phyloP scores from a whole-genome alignment of 23 red algal genomes.

The Gracilaria vermiculophylla region DNA sequence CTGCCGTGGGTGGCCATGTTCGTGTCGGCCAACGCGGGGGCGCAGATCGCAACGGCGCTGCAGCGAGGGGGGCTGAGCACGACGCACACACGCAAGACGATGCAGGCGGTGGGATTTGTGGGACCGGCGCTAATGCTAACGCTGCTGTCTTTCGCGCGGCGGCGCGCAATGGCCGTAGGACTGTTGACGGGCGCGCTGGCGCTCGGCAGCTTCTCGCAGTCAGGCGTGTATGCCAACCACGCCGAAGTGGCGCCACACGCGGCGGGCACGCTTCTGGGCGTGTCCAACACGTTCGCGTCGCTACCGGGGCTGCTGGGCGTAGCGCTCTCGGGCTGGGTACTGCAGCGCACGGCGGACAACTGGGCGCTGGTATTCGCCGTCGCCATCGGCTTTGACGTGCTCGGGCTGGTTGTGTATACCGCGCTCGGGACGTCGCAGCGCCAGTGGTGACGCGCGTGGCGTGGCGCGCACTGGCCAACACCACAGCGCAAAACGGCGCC shows the following conservation, averaged over 20 bases:
- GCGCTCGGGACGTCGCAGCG: constrained; percentile 22
- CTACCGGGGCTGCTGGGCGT: constrained; percentile 51
- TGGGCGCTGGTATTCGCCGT: constrained; percentile 37
- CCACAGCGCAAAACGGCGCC: too few species aligned
- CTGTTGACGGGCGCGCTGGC: constrained; percentile 21
- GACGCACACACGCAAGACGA: constrained; percentile 37
- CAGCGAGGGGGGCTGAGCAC: background rate
- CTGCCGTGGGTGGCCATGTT: constrained; percentile 46
- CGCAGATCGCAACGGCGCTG: background rate
- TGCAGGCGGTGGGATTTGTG: constrained; percentile 49
- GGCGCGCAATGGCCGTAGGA: background rate
- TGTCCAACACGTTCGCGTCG: constrained; percentile 39
- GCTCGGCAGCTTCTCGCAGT: constrained; percentile 21
- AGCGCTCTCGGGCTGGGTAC: constrained; percentile 4
- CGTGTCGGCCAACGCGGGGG: constrained; percentile 18
- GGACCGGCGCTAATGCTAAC: constrained; percentile 40
- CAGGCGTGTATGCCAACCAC: constrained; percentile 50
- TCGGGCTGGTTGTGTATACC: constrained; percentile 32
- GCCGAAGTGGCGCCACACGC: constrained; percentile 22
- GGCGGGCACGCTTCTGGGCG: constrained; percentile 36
- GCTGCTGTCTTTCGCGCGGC: background rate
- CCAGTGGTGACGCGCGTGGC: constrained; percentile 7
- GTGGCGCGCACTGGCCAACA: too few species aligned
- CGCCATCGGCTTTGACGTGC: constrained; percentile 22
- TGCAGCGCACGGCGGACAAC: constrained; percentile 6